Percentiles rank a stretch among this genome's conserved stretches.
Evolutionary conservation across 2,329 filamentous ascomycete species (phyloP).

Genomic region (Colletotrichum cereale): DNA sequence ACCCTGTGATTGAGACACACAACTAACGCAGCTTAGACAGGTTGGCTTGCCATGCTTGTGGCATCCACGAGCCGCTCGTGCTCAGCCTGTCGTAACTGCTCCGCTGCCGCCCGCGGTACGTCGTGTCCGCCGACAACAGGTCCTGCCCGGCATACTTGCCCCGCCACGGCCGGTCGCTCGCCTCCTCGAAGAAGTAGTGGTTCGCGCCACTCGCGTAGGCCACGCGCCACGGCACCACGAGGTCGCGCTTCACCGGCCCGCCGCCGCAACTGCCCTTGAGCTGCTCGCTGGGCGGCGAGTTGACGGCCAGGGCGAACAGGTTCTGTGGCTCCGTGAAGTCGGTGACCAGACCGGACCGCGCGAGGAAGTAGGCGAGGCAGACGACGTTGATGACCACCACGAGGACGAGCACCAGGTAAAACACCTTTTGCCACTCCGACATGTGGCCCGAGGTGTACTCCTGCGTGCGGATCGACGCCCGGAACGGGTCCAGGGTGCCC

Average conservation of each 20-base stretch:
- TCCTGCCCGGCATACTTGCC: conserved; percentile 44
- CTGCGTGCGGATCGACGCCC: conserved; percentile 72
- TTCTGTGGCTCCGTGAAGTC: conserved; percentile 86
- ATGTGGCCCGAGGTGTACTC: conserved; percentile 78
- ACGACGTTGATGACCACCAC: conserved; percentile 77
- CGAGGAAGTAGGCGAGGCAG: conserved; percentile 72
- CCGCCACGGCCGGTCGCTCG: conserved; percentile 44
- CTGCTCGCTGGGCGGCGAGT: conserved; percentile 58
- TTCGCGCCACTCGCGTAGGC: conserved; percentile 53
- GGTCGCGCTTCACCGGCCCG: conserved; percentile 51
- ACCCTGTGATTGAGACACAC: background rate
- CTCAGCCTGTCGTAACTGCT: conserved; percentile 46
- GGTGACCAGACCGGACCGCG: conserved; percentile 72
- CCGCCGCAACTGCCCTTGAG: conserved; percentile 55
- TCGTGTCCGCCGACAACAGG: conserved; percentile 15
- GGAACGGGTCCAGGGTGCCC: conserved; percentile 68
- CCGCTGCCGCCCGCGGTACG: conserved; percentile 32
- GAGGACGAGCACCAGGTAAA: conserved; percentile 74
- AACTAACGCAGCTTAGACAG: background rate
- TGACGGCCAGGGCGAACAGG: conserved; percentile 78
- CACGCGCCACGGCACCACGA: conserved; percentile 58
- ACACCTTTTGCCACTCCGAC: conserved; percentile 71
- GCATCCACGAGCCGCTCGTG: conserved; percentile 55
- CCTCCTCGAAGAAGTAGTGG: conserved; percentile 60
- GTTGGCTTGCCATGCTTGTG: background rate